Base-by-base conservation (phyloP, 306 rosid species). In the Ammopiptanthus mongolicus region DNA sequence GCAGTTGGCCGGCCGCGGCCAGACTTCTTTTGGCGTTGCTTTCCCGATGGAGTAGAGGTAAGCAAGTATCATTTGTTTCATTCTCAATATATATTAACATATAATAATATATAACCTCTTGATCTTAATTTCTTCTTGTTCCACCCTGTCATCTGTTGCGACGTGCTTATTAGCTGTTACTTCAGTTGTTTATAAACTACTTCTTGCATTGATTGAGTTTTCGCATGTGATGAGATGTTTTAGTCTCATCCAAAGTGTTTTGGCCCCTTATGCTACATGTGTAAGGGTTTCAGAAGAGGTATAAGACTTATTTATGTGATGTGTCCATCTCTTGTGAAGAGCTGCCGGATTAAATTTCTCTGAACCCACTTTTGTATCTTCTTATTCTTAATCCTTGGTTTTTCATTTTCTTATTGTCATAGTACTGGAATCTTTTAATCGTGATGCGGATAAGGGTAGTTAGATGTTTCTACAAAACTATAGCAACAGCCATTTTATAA, bases 1-100 rank as follows among this genome's bases (percentile, higher is more conserved):
- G 99, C 78, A 4, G 97, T 92, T 74, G 99, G 99, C 69, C 86
- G 99, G 63, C 99, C 99, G 36, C 89, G 99, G 11, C 99, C 99
- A 2, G 91, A 95, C 76, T 95, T 95, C 91, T 95, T 88, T 71
- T 95, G 97, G 97, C 97, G 99, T 7, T 95, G 99, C 76, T 95
- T 95, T 77, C 96, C 97, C 3, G 87, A 95, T 72, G 99, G 99
- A 65, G 59, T 25, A 17, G 92, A 89, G 69, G 97, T 89, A 80
- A 19, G 63, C 13, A 68, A 78, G 13, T 63, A 14, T 50, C 46
- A 14, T 50, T 8, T 18, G 3, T 28, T 9, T 44, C 71, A 22
- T 1, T 65, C 8, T 46, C 8, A 14, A 7, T 7, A 37, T 37
- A 37, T 37, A 37, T 12, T 37, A 37, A 3, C 5, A 29, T 29